Percentiles rank a stretch among this genome's conserved stretches.
phyloP scores from a whole-genome alignment of 768 basidiomycete species.

The Lactarius sanguifluus region DNA sequence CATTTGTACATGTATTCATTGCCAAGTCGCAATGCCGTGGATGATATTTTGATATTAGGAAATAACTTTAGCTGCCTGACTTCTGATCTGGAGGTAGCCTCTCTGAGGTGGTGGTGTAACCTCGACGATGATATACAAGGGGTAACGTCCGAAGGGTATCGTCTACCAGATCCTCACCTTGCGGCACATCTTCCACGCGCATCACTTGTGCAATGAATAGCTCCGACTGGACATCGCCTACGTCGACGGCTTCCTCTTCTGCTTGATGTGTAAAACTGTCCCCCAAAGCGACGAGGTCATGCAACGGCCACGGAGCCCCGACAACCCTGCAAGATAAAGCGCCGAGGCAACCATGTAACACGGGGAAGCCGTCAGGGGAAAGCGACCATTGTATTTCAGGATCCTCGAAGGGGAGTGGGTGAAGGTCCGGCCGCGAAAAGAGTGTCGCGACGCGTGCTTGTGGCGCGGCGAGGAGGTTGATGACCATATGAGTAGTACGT shows the following conservation, averaged over 20 bases:
- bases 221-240: slow-evolving; percentile 53
- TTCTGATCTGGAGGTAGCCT: slow-evolving; percentile 27
- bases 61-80: slow-evolving; percentile 11
- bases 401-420: slow-evolving; percentile 58
- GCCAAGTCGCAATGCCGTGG: slow-evolving; percentile 6
- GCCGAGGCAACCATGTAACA: slow-evolving; percentile 62
- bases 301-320: slow-evolving; percentile 56
- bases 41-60: not conserved
- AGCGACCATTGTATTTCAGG: slow-evolving; percentile 40
- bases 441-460: slow-evolving; percentile 61
- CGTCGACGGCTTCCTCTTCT: slow-evolving; percentile 30
- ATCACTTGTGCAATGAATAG: slow-evolving; percentile 81
- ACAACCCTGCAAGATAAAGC: slow-evolving; percentile 72
- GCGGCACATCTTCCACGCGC: slow-evolving; percentile 50
- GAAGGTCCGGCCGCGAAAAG: slow-evolving; percentile 73
- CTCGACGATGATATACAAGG: slow-evolving; percentile 61
- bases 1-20: slow-evolving; percentile 22
- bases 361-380: slow-evolving; percentile 55
- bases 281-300: slow-evolving; percentile 48
- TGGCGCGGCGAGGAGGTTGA: slow-evolving; percentile 75
- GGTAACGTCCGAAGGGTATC: slow-evolving; percentile 44
- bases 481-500: slow-evolving; percentile 58
- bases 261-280: slow-evolving; percentile 26
- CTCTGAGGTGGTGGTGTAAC: slow-evolving; percentile 52
- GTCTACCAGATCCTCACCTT: slow-evolving; percentile 28